Conservation (phyloP, 441 rosid genomes). For the Eruca vesicaria region DNA sequence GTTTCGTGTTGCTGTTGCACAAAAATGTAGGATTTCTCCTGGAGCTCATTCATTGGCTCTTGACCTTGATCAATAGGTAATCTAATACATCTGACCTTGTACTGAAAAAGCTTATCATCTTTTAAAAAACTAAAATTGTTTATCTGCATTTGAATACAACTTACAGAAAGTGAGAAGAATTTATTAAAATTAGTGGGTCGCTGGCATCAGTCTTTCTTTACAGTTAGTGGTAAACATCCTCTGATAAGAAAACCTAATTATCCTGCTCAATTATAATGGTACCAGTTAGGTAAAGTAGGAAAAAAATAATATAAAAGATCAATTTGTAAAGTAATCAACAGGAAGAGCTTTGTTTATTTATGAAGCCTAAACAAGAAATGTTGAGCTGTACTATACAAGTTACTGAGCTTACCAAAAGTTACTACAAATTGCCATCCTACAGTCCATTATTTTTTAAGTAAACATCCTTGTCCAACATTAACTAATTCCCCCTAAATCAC, state of each 20-base stretch:
- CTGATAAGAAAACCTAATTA: constrained; percentile 26
- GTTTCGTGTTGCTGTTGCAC: too few species aligned
- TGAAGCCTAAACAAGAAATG: background rate
- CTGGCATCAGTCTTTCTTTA: constrained; percentile 20
- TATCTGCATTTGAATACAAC: background rate
- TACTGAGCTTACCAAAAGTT: constrained; percentile 5
- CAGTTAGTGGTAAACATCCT: constrained; percentile 22
- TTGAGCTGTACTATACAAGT: constrained; percentile 11
- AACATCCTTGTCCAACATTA: constrained; percentile 20
- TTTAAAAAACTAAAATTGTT: background rate
- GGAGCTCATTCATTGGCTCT: constrained; percentile 8
- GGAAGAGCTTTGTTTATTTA: background rate
- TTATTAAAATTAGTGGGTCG: constrained; percentile 27
- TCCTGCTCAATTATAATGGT: constrained; percentile 16
- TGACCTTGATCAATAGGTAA: constrained; percentile 5
- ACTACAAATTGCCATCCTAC: constrained; percentile 10
- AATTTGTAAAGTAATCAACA: background rate
- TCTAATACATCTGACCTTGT: background rate
- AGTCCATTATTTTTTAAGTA: constrained; percentile 19
- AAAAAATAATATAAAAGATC: constrained; percentile 8
- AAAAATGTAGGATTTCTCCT: too few species aligned
- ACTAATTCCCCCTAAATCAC: constrained; percentile 22
- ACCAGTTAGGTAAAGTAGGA: constrained; percentile 27
- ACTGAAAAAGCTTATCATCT: background rate
- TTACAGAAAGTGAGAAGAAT: background rate